Evolutionary conservation across 257 asterid species (phyloP), one percentile per base, ranked within the genome.

Genomic region (Solanum virginianum): DNA sequence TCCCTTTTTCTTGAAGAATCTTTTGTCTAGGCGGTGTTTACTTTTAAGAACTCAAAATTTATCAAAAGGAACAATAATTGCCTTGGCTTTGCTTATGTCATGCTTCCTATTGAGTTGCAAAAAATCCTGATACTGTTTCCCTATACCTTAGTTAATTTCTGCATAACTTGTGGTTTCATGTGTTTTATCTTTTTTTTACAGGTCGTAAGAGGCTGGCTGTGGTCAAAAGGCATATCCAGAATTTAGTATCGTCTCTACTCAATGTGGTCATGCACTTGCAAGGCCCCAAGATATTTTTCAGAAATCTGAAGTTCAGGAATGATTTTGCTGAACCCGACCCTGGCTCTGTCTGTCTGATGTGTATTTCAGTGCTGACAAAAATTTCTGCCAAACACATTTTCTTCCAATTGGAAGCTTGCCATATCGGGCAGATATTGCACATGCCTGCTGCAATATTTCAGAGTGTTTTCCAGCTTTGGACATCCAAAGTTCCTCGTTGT

Each of bases 381-480:
- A 89, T 96, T 56, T 92, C 87, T 32, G 95, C 92, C 83, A 96
- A 93, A 84, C 92, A 92, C 70, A 86, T 91, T 86, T 83, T 91
- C 87, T 92, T 90, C 85, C 90, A 90, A 62, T 82, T 92, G 81
- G 98, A 95, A 81, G 86, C 91, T 66, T 90, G 87, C 93, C 93
- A 90, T 86, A 83, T 91, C 82, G 92, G 91, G 60, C 93, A 92
- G 88, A 89, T 92, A 82, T 89, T 95, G 86, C 97, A 93, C 32
- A 84, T 92, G 56, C 99, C 99, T 75, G 98, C 93, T 63, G 89
- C 95, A 82, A 91, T 96, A 85, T 93, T 96, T 89, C 95, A 89
- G 63, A 89, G 85, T 87, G 83, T 91, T 85, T 94, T 94, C 81
- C 93, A 81, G 87, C 95, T 91, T 88, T 91, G 87, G 85, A 84